A percentile compares a stretch with the other conserved stretches of the same genome.
Evolutionary conservation across 495 filamentous ascomycete species (phyloP).

Genomic region (Neurospora terricola): DNA sequence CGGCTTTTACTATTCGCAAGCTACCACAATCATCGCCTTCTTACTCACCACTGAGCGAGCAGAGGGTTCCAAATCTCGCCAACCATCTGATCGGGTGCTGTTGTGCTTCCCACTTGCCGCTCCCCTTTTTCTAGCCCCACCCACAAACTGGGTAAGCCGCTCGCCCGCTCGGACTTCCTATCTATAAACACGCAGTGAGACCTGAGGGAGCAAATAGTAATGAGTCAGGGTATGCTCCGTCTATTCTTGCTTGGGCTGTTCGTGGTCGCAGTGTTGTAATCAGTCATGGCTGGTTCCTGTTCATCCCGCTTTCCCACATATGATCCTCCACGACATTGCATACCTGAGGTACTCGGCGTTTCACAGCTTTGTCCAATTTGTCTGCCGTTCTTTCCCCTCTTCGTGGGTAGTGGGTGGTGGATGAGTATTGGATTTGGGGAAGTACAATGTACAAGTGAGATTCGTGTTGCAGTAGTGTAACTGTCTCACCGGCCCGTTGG

Average conservation of each 20-base stretch:
- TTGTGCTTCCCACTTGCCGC: background rate
- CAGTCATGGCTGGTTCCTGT: background rate
- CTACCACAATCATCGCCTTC: background rate
- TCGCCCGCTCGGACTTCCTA: background rate
- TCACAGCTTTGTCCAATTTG: background rate
- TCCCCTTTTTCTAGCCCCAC: background rate
- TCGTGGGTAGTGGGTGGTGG: background rate
- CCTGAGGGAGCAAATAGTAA: background rate
- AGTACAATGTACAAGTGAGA: background rate
- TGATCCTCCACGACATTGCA: background rate
- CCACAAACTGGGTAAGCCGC: background rate
- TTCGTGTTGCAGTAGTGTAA: background rate
- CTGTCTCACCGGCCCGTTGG: background rate
- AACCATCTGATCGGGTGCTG: background rate
- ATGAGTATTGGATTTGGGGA: background rate
- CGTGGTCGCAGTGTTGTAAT: background rate
- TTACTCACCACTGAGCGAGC: background rate
- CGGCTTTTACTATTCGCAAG: background rate
- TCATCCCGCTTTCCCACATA: background rate
- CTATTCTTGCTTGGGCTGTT: background rate
- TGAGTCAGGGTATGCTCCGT: background rate
- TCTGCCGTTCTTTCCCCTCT: background rate
- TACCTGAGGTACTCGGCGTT: background rate
- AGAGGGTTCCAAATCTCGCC: background rate
- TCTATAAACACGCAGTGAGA: background rate